Percentiles rank a stretch among this genome's conserved stretches.
These are phyloP conservation scores for Hydrangea macrophylla DNA, from an alignment of 148 eudicot genomes.

Conservation along the genomic window DNA sequence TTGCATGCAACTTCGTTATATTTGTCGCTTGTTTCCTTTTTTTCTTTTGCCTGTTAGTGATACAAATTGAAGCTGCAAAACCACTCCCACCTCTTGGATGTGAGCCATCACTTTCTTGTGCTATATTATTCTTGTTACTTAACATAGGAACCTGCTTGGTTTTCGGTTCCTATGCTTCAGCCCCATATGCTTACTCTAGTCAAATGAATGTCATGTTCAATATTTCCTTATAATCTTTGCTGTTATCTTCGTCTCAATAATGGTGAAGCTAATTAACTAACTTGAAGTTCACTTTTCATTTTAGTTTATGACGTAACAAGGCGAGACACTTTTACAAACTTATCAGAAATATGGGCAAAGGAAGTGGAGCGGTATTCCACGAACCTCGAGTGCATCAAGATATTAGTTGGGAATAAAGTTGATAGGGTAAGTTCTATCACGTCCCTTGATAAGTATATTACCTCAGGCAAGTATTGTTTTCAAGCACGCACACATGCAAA, in stretches of 20 bases:
- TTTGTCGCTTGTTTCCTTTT: no score
- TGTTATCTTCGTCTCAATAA: neutral
- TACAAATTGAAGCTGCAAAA: no score
- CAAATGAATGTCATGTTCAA: neutral
- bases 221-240: neutral
- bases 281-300: conserved; percentile 1
- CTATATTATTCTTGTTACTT: no score
- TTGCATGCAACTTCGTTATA: no score
- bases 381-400: conserved; percentile 52
- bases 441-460: neutral
- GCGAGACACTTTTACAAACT: conserved; percentile 50
- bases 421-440: conserved; percentile 42
- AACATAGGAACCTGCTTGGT: no score
- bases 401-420: conserved; percentile 64
- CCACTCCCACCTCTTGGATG: no score
- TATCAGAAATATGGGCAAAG: conserved; percentile 52
- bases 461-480: neutral
- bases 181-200: neutral
- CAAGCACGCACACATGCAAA: neutral
- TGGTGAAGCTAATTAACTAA: neutral
- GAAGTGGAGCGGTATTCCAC: conserved; percentile 56
- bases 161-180: no score
- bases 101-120: no score
- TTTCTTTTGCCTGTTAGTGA: no score
- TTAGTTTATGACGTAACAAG: conserved; percentile 66